phyloP scores from a whole-genome alignment of 176 grass and related monocot genomes.

The Juncus inflexus region DNA sequence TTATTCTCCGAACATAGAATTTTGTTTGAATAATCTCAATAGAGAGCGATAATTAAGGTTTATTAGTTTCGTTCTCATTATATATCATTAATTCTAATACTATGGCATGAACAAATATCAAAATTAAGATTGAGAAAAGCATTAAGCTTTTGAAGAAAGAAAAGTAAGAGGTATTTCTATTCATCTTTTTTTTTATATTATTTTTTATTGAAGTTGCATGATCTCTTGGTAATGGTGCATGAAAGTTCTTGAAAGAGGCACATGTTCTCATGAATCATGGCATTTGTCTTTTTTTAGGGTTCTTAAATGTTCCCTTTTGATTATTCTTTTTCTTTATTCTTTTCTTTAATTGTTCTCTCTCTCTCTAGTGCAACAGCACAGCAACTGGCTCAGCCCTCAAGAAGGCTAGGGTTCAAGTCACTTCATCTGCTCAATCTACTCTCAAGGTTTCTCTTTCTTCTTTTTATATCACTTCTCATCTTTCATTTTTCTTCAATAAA shows the following conservation, averaged over 20 bases:
- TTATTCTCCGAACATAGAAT: neutral
- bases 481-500: neutral
- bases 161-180: slow-evolving; percentile 19
- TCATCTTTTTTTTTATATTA: slow-evolving; percentile 18
- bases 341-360: slow-evolving; percentile 23
- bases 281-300: slow-evolving; percentile 26
- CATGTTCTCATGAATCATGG: slow-evolving; percentile 39
- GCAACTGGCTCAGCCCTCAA: slow-evolving; percentile 68
- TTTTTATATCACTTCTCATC: neutral
- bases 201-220: slow-evolving; percentile 30
- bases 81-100: slow-evolving; percentile 24
- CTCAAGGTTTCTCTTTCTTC: slow-evolving; percentile 62
- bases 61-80: slow-evolving; percentile 32
- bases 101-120: slow-evolving; percentile 17
- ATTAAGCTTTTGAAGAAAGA: slow-evolving; percentile 12
- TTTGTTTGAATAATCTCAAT: slow-evolving; percentile 10
- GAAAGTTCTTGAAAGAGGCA: slow-evolving; percentile 44
- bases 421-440: slow-evolving; percentile 72
- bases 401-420: slow-evolving; percentile 83
- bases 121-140: neutral
- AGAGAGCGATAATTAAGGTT: neutral
- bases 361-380: slow-evolving; percentile 68
- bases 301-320: slow-evolving; percentile 34
- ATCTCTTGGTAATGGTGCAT: slow-evolving; percentile 59
- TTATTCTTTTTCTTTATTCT: slow-evolving; percentile 51